phyloP scores from a whole-genome alignment of 306 rosid genomes.

The Casuarina glauca region DNA sequence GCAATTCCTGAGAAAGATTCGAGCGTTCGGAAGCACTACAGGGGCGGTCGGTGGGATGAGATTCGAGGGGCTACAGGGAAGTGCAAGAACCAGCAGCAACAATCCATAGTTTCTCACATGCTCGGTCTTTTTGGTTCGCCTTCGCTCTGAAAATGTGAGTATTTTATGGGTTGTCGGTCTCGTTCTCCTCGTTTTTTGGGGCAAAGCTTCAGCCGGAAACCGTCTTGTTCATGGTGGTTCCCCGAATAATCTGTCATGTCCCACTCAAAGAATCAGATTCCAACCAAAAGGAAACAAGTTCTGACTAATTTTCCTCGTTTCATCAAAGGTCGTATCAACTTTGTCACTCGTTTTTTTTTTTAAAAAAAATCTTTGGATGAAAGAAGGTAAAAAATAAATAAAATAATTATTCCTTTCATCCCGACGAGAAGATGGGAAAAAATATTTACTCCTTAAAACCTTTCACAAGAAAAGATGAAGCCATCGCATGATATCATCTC shows the following conservation, averaged over 20 bases:
- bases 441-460: too few species aligned
- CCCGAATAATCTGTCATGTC: not conserved
- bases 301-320: too few species aligned
- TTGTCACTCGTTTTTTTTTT: too few species aligned
- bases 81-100: conserved; percentile 1
- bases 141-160: not conserved
- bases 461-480: too few species aligned
- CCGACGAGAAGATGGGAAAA: too few species aligned
- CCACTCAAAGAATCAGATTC: not conserved
- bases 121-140: conserved; percentile 19
- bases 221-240: not conserved
- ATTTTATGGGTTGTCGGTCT: not conserved
- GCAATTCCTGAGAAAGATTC: not conserved
- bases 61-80: conserved; percentile 14
- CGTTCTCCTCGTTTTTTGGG: not conserved
- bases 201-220: not conserved
- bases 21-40: not conserved
- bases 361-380: too few species aligned
- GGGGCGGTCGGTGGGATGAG: conserved; percentile 25
- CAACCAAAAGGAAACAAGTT: not conserved
- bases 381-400: too few species aligned
- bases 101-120: conserved; percentile 8
- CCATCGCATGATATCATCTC: too few species aligned
- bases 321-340: too few species aligned
- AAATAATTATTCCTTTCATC: too few species aligned